Evolutionary conservation across 1,284 basidiomycete species (phyloP).

Genomic region (Ceratobasidium sp.): DNA sequence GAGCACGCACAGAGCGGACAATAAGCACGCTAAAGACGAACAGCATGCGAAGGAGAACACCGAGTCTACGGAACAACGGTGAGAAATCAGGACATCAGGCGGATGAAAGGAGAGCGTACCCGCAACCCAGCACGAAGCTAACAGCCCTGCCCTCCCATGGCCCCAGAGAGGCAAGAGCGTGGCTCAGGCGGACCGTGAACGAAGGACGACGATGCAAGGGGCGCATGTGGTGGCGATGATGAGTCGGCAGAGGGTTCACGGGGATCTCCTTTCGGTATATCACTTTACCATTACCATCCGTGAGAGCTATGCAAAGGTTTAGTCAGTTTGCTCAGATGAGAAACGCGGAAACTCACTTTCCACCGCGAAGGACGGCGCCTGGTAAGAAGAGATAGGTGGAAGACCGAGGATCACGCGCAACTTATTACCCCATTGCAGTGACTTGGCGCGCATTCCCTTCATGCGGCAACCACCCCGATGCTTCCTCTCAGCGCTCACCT

Average conservation of each 20-base stretch:
- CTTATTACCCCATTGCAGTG: slow-evolving; percentile 62
- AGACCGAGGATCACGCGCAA: slow-evolving; percentile 67
- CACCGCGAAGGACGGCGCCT: not conserved
- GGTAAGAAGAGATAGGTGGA: slow-evolving; percentile 58
- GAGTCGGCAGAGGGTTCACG: slow-evolving; percentile 45
- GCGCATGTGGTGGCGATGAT: slow-evolving; percentile 49
- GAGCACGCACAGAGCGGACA: slow-evolving; percentile 69
- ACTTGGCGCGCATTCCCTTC: slow-evolving; percentile 53
- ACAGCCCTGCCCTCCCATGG: slow-evolving; percentile 83
- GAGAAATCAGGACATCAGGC: not conserved
- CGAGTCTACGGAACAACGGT: slow-evolving; percentile 69
- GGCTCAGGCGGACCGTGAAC: slow-evolving; percentile 71
- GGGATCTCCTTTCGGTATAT: not conserved
- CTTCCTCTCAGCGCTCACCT: slow-evolving; percentile 40
- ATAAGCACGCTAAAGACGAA: slow-evolving; percentile 75
- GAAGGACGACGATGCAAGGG: slow-evolving; percentile 49
- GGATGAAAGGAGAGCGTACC: slow-evolving; percentile 57
- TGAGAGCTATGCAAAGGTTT: not conserved
- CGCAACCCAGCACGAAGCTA: slow-evolving; percentile 76
- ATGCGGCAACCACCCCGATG: slow-evolving; percentile 34
- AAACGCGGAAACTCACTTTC: slow-evolving; percentile 25
- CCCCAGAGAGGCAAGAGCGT: slow-evolving; percentile 75
- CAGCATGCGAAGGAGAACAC: slow-evolving; percentile 80
- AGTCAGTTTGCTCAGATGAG: slow-evolving; percentile 32
- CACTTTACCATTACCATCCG: not conserved